A percentile compares a stretch with the other conserved stretches of the same genome.
Evolutionary conservation across 148 eudicot genomes (phyloP).

Genomic region (Linanthus parryae): DNA sequence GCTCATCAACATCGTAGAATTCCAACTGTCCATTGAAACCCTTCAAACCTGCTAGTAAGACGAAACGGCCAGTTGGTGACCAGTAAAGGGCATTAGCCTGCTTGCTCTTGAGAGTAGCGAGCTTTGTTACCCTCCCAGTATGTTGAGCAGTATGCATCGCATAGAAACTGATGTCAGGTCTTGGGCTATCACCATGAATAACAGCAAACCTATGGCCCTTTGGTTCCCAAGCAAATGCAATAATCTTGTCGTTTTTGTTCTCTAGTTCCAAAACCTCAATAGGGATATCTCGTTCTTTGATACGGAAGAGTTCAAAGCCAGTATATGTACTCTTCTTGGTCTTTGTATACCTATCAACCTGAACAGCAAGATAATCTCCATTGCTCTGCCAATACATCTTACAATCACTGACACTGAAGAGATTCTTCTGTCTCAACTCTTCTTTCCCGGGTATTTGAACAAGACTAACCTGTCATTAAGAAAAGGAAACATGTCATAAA

Average conservation of each 20-base stretch:
- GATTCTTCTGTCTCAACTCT: constrained; percentile 88
- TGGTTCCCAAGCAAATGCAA: constrained; percentile 99
- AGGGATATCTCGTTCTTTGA: constrained; percentile 92
- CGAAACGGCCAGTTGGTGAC: constrained; percentile 82
- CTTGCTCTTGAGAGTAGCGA: constrained; percentile 76
- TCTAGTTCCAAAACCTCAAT: constrained; percentile 95
- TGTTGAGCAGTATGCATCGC: constrained; percentile 60
- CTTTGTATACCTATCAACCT: constrained; percentile 88
- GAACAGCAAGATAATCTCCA: constrained; percentile 92
- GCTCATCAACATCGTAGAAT: constrained; percentile 91
- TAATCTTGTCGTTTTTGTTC: constrained; percentile 87
- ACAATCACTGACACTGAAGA: constrained; percentile 95
- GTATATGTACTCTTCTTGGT: constrained; percentile 96
- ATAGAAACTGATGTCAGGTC: constrained; percentile 89
- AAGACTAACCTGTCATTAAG: constrained; percentile 88
- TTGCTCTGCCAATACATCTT: constrained; percentile 98
- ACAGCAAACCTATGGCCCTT: constrained; percentile 95
- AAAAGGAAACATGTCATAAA: too few species aligned
- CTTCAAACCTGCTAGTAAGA: constrained; percentile 84
- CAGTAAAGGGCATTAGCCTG: constrained; percentile 96
- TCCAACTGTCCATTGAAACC: constrained; percentile 93
- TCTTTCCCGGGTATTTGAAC: constrained; percentile 89
- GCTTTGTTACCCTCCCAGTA: constrained; percentile 74
- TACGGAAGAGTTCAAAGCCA: constrained; percentile 95
- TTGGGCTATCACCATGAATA: constrained; percentile 86